phyloP scores from a whole-genome alignment of 2,329 filamentous ascomycete genomes.

The Colletotrichum orchidophilum region DNA sequence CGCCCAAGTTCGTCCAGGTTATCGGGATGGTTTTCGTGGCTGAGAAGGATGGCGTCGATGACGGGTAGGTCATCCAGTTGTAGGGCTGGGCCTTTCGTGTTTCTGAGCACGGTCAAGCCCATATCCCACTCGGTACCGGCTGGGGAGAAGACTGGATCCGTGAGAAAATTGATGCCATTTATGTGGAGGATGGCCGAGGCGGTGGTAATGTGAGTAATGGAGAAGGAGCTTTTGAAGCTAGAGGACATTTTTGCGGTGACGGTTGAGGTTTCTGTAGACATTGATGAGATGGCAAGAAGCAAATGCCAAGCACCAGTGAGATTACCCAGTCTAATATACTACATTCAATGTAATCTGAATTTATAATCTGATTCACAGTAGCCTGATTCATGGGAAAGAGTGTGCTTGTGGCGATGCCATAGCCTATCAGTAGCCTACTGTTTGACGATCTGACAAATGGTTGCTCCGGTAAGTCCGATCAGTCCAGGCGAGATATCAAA shows the following conservation, averaged over 20 bases:
- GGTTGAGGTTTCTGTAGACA: not conserved
- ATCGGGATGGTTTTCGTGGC: conserved; percentile 60
- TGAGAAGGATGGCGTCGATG: conserved; percentile 59
- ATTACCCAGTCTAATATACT: not conserved
- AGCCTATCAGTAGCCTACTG: not conserved
- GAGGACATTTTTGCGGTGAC: not conserved
- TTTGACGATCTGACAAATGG: not conserved
- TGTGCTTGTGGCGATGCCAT: not conserved
- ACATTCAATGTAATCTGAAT: not conserved
- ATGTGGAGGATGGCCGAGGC: conserved; percentile 58
- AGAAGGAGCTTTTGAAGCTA: conserved; percentile 34
- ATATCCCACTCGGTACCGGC: conserved; percentile 41
- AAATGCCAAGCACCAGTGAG: not conserved
- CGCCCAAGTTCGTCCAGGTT: conserved; percentile 58
- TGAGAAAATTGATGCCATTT: conserved; percentile 52
- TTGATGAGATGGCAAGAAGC: not conserved
- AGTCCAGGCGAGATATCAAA: not conserved
- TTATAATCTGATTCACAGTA: not conserved
- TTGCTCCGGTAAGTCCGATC: not conserved
- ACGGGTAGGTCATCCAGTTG: conserved; percentile 49
- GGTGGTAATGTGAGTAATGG: conserved; percentile 56
- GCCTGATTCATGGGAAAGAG: not conserved
- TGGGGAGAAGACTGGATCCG: conserved; percentile 56
- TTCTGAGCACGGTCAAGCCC: conserved; percentile 39
- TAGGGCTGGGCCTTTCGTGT: conserved; percentile 46